Percentiles rank a stretch among this genome's conserved stretches.
phyloP scores from a whole-genome alignment of 805 yeast genomes.

The Maudiozyma turicensis region DNA sequence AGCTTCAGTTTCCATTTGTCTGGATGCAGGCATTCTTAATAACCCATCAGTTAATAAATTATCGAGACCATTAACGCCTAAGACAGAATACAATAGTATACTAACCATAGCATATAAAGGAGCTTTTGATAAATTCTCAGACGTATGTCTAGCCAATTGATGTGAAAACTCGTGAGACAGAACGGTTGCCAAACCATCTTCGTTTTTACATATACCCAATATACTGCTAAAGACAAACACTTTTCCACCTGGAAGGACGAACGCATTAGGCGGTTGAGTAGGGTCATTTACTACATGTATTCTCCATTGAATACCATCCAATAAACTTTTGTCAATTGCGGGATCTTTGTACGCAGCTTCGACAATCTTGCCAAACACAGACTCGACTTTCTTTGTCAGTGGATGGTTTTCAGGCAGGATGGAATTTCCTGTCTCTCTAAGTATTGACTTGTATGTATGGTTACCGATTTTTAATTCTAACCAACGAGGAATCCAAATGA shows the following conservation, averaged over 20 bases:
- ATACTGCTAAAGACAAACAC: conserved; percentile 82
- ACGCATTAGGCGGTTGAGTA: conserved; percentile 84
- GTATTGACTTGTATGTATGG: conserved; percentile 49
- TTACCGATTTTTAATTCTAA: conserved; percentile 57
- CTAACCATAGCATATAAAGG: conserved; percentile 59
- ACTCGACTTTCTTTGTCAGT: conserved; percentile 41
- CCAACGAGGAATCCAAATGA: conserved; percentile 62
- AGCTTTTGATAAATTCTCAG: conserved; percentile 68
- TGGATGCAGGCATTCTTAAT: conserved; percentile 71
- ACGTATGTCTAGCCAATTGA: conserved; percentile 84
- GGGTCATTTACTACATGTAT: conserved; percentile 70
- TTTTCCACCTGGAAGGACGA: conserved; percentile 92
- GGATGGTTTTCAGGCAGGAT: conserved; percentile 61
- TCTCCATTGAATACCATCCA: conserved; percentile 47
- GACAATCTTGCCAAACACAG: conserved; percentile 56
- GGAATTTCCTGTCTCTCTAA: conserved; percentile 41
- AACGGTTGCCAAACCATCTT: conserved; percentile 93
- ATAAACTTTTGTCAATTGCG: conserved; percentile 26
- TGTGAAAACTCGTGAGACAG: conserved; percentile 90
- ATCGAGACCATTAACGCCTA: conserved; percentile 49
- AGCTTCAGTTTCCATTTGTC: conserved; percentile 94
- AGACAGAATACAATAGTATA: conserved; percentile 43
- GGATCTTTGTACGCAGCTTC: conserved; percentile 40
- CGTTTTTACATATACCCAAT: conserved; percentile 65
- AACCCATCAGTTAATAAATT: conserved; percentile 45